Evolutionary conservation across 208 protist species (phyloP).

Genomic region (Herpetomonas muscarum): DNA sequence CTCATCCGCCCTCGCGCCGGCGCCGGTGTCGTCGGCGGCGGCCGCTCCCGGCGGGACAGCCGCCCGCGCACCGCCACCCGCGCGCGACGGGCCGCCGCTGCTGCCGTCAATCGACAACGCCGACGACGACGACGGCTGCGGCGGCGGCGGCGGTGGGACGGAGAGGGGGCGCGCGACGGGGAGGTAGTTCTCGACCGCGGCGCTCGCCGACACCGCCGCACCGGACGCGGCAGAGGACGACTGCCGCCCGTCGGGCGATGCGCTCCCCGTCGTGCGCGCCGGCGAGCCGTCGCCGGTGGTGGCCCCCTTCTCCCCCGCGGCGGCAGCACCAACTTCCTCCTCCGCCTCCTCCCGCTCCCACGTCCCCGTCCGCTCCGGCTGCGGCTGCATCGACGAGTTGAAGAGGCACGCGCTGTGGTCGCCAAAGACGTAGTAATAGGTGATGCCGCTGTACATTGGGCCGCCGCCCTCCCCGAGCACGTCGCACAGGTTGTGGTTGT

Average conservation of each 20-base stretch:
- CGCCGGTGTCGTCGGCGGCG: not conserved
- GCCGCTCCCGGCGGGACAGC: not conserved
- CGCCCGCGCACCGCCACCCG: too few relatives aligned
- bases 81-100: too few relatives aligned
- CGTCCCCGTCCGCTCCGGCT: slow-evolving; percentile 28
- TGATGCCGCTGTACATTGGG: slow-evolving; percentile 35
- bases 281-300: not conserved
- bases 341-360: slow-evolving; percentile 13
- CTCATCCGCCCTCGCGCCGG: not conserved
- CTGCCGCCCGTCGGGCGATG: not conserved
- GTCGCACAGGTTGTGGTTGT: slow-evolving; percentile 28
- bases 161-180: not conserved
- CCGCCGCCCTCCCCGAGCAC: slow-evolving; percentile 32
- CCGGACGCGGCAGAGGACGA: not conserved
- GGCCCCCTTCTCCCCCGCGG: not conserved
- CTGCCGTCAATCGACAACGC: too few relatives aligned
- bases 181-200: not conserved
- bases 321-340: not conserved
- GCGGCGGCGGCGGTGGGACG: too few relatives aligned
- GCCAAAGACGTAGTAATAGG: slow-evolving; percentile 58
- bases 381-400: slow-evolving; percentile 43
- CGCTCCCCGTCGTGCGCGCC: not conserved
- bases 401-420: slow-evolving; percentile 46
- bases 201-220: not conserved
- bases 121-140: too few relatives aligned